Percentiles rank a stretch among this genome's conserved stretches.
Conservation (phyloP, 1,284 basidiomycete genomes). For the Fomitiporia mediterranea region DNA sequence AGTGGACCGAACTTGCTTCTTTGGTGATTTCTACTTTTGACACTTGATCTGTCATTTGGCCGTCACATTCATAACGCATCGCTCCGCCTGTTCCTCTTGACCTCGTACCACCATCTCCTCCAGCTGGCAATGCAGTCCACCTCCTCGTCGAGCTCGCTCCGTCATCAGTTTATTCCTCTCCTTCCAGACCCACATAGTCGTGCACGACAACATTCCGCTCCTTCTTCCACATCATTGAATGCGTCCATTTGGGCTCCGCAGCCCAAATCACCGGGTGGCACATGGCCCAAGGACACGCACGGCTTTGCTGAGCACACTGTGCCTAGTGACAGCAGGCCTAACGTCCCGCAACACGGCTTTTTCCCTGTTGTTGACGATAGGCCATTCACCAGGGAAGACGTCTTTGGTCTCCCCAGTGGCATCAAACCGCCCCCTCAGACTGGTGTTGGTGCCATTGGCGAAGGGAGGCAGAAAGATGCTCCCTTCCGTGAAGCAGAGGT, state of each 20-base stretch:
- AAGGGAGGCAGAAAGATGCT: slow-evolving; percentile 60
- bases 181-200: slow-evolving; percentile 16
- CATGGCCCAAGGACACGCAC: slow-evolving; percentile 61
- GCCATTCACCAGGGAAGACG: slow-evolving; percentile 47
- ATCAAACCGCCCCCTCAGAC: slow-evolving; percentile 34
- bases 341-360: slow-evolving; percentile 26
- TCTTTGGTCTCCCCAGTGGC: slow-evolving; percentile 51
- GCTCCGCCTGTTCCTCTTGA: neutral
- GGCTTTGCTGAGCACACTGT: slow-evolving; percentile 38
- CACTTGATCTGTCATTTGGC: neutral
- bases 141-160: slow-evolving; percentile 6
- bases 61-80: slow-evolving; percentile 6
- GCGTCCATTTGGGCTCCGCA: slow-evolving; percentile 75
- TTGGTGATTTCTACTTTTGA: slow-evolving; percentile 7
- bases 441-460: slow-evolving; percentile 68
- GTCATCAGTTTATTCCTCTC: slow-evolving; percentile 19
- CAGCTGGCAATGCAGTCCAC: slow-evolving; percentile 11
- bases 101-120: slow-evolving; percentile 8
- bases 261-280: slow-evolving; percentile 56
- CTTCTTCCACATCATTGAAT: slow-evolving; percentile 16
- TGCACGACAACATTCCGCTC: slow-evolving; percentile 18
- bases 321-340: slow-evolving; percentile 38
- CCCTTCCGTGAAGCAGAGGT: slow-evolving; percentile 54
- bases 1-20: slow-evolving; percentile 3
- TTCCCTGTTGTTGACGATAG: slow-evolving; percentile 27